Base-by-base conservation (phyloP, 345 rosid genomes). In the Euphorbia pulcherrima region DNA sequence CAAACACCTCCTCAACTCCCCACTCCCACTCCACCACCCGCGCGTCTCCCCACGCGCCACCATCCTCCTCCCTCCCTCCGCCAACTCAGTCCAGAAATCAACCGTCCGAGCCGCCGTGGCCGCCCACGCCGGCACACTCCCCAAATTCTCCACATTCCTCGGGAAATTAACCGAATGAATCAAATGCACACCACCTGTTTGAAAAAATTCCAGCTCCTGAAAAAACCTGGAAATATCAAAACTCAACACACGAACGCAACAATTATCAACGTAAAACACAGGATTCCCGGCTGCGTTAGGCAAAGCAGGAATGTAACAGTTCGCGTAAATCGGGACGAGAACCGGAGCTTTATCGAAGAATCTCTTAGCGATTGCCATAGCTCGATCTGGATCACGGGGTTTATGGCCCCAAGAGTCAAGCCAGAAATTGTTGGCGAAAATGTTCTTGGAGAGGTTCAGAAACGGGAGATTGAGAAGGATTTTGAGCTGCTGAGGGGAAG, bases 41-140 rank as follows among this genome's bases (percentile, higher is more conserved):
- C 57, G 29, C 55, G 81, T 74, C 24, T 8, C 65, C 1, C 21
- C 82, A 72, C 80, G 77, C 71, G 73, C 77, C 69, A 55, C 72
- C 72, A 62, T 35, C 10, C 60, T 67, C 77, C 78, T 52, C 62
- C 94, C 95, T 41, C 55, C 81, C 81, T 87, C 92, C 51, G 88
- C 95, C 74, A 71, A 85, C 10, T 86, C 98, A 37, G 86, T 87
- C 98, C 97, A 92, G 53, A 90, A 86, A 33, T 80, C 87, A 12
- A 92, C 77, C 72, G 65, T 75, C 23, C 88, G 54, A 0, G 84
- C 73, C 21, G 50, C 71, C 1, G 75, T 84, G 0, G 88, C 86
- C 67, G 79, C 88, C 92, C 88, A 88, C 18, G 80, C 87, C 8
- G 92, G 92, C 68, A 66, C 68, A 13, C 68, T 73, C 21, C 66